Base-by-base conservation (phyloP, 2,329 filamentous ascomycete species). In the Ascochyta koolunga region DNA sequence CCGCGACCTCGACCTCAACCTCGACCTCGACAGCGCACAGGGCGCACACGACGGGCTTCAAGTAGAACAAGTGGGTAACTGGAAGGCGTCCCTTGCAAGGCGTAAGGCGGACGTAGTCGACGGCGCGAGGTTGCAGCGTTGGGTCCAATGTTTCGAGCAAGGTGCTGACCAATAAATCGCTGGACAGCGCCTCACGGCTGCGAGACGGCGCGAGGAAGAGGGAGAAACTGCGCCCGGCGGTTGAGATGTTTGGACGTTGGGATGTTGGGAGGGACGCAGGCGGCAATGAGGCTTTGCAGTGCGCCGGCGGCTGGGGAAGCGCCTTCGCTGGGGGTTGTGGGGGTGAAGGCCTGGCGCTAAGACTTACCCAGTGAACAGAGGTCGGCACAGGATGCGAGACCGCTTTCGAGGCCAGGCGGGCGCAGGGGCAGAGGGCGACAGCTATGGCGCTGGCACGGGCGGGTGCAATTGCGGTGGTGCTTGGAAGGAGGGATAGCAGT, bases 311-410 rank as follows among this genome's bases (percentile, higher is more conserved):
- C 63, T 70, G 69, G 62, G 54, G 69, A 72, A 68, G 70, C 68
- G 70, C 39, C 39, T 65, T 69, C 56, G 63, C 55, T 59, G 60
- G 65, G 64, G 61, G 60, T 58, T 62, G 64, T 61, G 66, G 64
- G 61, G 60, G 59, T 55, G 24, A 29, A 48, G 55, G 58, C 50
- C 65, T 67, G 71, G 71, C 71, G 71, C 70, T 71, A 69, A 73
- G 50, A 70, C 69, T 69, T 68, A 65, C 64, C 69, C 72, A 72
- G 71, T 72, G 65, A 68, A 67, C 40, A 64, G 21, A 58, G 58
- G 51, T 52, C 24, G 56, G 64, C 55, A 54, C 48, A 49, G 41
- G 19, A 15, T 57, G 59, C 53, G 50, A 58, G 52, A 25, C 41
- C 31, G 50, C 42, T 38, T 9, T 43, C 43, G 54, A 56, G 55